A percentile compares a stretch with the other conserved stretches of the same genome.
Conservation (phyloP, 2,329 filamentous ascomycete species). For the Acrocalymma vagum region DNA sequence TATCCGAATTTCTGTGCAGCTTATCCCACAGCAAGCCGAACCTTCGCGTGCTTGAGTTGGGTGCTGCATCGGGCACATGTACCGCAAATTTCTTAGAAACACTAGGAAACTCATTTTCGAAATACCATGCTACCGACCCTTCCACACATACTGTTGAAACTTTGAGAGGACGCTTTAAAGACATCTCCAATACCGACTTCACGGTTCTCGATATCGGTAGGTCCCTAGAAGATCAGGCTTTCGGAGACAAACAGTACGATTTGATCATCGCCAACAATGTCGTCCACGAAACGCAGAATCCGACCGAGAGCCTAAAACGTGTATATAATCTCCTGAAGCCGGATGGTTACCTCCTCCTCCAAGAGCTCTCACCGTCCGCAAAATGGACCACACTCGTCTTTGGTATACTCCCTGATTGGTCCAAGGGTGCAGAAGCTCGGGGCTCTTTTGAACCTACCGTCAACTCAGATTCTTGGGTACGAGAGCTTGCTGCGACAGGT, state of each 20-base stretch:
- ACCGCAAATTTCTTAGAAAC: conserved; percentile 7
- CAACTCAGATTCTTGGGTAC: conserved; percentile 38
- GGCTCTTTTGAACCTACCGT: conserved; percentile 34
- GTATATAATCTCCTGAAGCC: conserved; percentile 30
- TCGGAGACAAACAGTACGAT: conserved; percentile 17
- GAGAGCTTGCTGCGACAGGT: conserved; percentile 36
- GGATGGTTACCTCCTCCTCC: conserved; percentile 53
- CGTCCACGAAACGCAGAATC: conserved; percentile 1
- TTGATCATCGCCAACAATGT: conserved; percentile 21
- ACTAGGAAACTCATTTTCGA: not conserved
- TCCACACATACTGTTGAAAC: too few relatives aligned
- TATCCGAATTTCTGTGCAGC: not conserved
- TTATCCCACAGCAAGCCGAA: conserved; percentile 3
- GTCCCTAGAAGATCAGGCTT: conserved; percentile 18
- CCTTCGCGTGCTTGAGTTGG: conserved; percentile 10
- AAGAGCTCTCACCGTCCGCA: conserved; percentile 44
- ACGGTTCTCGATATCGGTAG: conserved; percentile 15
- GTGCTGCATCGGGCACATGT: conserved; percentile 11
- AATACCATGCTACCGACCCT: conserved; percentile 7
- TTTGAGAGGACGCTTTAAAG: too few relatives aligned
- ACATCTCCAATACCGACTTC: too few relatives aligned
- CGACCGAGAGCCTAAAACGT: conserved; percentile 9
- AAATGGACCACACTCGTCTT: conserved; percentile 27
- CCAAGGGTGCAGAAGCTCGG: conserved; percentile 40
- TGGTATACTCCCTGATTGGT: conserved; percentile 47